Conservation (phyloP, 2,329 filamentous ascomycete genomes). For the Colletotrichum nymphaeae region DNA sequence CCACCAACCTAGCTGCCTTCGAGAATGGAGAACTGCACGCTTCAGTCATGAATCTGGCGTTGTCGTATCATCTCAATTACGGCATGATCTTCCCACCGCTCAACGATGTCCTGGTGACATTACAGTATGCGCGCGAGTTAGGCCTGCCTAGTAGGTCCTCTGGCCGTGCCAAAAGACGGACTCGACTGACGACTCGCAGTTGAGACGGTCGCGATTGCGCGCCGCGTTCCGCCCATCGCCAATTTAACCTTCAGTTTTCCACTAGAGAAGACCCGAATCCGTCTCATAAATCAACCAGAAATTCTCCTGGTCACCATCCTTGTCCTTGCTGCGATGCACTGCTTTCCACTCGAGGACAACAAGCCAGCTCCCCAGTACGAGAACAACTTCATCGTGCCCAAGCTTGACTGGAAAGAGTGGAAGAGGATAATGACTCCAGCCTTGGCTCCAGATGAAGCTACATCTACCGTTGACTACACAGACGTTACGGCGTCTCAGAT, state of each 20-base stretch:
- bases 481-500: slow-evolving; percentile 71
- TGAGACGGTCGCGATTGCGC: slow-evolving; percentile 56
- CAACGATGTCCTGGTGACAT: slow-evolving; percentile 75
- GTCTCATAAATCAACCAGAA: slow-evolving; percentile 76
- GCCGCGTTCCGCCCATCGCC: slow-evolving; percentile 64
- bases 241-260: slow-evolving; percentile 69
- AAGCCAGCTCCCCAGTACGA: slow-evolving; percentile 63
- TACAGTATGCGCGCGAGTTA: slow-evolving; percentile 77
- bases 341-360: slow-evolving; percentile 78
- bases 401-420: slow-evolving; percentile 82
- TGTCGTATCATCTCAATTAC: slow-evolving; percentile 75
- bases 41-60: slow-evolving; percentile 69
- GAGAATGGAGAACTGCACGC: slow-evolving; percentile 71
- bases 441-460: slow-evolving; percentile 40
- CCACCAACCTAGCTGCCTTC: slow-evolving; percentile 53
- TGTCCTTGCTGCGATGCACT: slow-evolving; percentile 81
- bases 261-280: slow-evolving; percentile 54
- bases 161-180: background rate
- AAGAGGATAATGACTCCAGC: slow-evolving; percentile 53
- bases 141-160: slow-evolving; percentile 74
- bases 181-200: slow-evolving; percentile 30
- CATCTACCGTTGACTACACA: slow-evolving; percentile 54
- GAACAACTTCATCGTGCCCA: slow-evolving; percentile 47
- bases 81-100: slow-evolving; percentile 78
- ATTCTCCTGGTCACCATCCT: slow-evolving; percentile 77